Conservation (phyloP, 2,329 filamentous ascomycete genomes). For the Ceratocystis albifundus region DNA sequence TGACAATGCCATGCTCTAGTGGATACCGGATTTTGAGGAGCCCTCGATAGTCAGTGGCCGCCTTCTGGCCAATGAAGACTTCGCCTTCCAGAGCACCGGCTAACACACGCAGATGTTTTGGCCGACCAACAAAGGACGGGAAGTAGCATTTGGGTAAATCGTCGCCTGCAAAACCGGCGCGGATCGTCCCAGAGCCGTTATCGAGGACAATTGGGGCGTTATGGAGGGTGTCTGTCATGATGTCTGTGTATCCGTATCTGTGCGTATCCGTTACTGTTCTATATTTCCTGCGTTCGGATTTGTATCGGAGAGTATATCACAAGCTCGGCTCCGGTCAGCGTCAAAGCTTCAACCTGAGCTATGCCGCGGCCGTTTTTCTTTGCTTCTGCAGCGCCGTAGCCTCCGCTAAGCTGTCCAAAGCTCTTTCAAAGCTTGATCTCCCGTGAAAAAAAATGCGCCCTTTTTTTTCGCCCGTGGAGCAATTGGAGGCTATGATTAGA, state of each 20-base stretch:
- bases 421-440: no score
- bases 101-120: constrained; percentile 87
- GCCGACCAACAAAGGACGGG: constrained; percentile 89
- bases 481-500: not conserved
- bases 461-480: not conserved
- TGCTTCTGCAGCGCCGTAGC: not conserved
- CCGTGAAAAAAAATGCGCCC: no score
- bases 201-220: constrained; percentile 98
- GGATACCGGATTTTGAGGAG: constrained; percentile 93
- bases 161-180: constrained; percentile 91
- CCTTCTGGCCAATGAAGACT: constrained; percentile 86
- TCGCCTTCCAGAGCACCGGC: constrained; percentile 95
- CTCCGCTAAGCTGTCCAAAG: not conserved
- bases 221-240: constrained; percentile 59
- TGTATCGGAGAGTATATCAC: not conserved
- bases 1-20: constrained; percentile 94
- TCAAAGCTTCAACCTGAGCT: constrained; percentile 1
- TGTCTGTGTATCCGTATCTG: constrained; percentile 7
- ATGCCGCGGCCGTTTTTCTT: not conserved
- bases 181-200: constrained; percentile 95
- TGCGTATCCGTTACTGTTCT: constrained; percentile 18
- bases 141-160: constrained; percentile 95
- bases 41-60: constrained; percentile 77
- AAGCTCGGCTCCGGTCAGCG: not conserved
- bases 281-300: not conserved